Percentiles rank a stretch among this genome's conserved stretches.
phyloP scores from a whole-genome alignment of 2,329 filamentous ascomycete species.

The Rhynchosporium graminicola region DNA sequence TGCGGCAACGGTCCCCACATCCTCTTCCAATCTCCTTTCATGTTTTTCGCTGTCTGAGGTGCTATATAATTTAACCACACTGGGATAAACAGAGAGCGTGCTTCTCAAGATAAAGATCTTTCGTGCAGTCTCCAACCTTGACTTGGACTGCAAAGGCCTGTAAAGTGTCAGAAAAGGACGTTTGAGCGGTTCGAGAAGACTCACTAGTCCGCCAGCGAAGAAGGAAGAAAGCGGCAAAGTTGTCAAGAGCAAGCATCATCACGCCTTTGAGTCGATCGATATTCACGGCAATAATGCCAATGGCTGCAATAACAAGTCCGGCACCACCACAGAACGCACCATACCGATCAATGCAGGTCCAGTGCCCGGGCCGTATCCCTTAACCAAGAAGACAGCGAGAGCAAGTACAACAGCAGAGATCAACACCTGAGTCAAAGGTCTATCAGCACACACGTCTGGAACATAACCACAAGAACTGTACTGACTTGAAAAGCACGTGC shows the following conservation, averaged over 20 bases:
- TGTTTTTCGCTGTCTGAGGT: background rate
- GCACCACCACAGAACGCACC: conserved; percentile 36
- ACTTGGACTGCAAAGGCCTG: conserved; percentile 34
- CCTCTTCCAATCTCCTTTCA: background rate
- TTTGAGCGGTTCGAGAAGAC: background rate
- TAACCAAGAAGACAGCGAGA: conserved; percentile 33
- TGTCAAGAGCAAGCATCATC: conserved; percentile 32
- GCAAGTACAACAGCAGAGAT: conserved; percentile 33
- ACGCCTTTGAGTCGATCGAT: conserved; percentile 33
- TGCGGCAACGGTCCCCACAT: conserved; percentile 27
- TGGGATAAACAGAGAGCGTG: conserved; percentile 23
- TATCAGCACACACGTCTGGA: background rate
- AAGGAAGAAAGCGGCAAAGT: conserved; percentile 33
- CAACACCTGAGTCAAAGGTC: conserved; percentile 24
- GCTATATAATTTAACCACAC: conserved; percentile 16
- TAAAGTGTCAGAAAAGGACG: background rate
- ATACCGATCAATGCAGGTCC: conserved; percentile 31
- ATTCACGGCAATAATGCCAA: conserved; percentile 32
- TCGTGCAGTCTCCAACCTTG: conserved; percentile 32
- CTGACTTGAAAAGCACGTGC: conserved; percentile 22
- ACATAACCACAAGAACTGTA: background rate
- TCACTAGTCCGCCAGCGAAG: conserved; percentile 36
- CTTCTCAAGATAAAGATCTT: conserved; percentile 17
- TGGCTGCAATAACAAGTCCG: conserved; percentile 26
- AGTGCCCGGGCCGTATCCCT: conserved; percentile 28